Evolutionary conservation across 306 rosid genomes (phyloP), one percentile per base, ranked within the genome.

Genomic region (Gleditsia sinensis): DNA sequence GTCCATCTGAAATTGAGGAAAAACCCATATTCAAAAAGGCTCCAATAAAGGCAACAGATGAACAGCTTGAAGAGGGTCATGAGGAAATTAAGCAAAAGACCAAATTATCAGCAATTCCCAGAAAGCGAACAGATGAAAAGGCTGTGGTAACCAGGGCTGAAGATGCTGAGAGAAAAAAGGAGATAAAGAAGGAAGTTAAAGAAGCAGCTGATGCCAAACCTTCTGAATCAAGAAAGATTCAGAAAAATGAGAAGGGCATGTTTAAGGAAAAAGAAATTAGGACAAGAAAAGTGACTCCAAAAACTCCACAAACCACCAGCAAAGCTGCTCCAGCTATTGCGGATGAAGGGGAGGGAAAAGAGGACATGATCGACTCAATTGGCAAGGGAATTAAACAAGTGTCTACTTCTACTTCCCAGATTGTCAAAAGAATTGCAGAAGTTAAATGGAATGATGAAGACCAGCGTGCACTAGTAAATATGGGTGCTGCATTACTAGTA

Each of bases 401-500:
- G 3, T 37, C 54, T 11, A 45, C 63, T 60, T 81, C 76, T 16
- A 59, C 85, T 50, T 58, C 80, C 17, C 23, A 75, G 36, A 59
- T 53, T 14, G 82, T 75, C 40, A 72, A 58, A 37, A 83, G 20
- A 63, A 65, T 79, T 27, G 50, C 71, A 36, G 78, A 36, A 66
- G 69, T 76, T 17, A 77, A 71, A 72, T 64, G 84, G 71, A 75
- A 69, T 37, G 75, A 87, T 0, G 77, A 85, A 24, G 90, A 87
- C 16, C 85, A 79, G 82, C 80, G 78, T 77, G 42, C 72, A 42
- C 42, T 89, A 33, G 73, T 78, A 63, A 89, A 89, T 61, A 50
- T 89, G 68, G 88, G 90, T 32, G 90, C 82, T 53, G 90, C 90
- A 54, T 43, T 83, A 75, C 74, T 89, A 14, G 87, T 87, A 20